Percentiles rank a stretch among this genome's conserved stretches.
phyloP scores from a whole-genome alignment of 2,329 filamentous ascomycete species.

The Pestalotiopsis sp. region DNA sequence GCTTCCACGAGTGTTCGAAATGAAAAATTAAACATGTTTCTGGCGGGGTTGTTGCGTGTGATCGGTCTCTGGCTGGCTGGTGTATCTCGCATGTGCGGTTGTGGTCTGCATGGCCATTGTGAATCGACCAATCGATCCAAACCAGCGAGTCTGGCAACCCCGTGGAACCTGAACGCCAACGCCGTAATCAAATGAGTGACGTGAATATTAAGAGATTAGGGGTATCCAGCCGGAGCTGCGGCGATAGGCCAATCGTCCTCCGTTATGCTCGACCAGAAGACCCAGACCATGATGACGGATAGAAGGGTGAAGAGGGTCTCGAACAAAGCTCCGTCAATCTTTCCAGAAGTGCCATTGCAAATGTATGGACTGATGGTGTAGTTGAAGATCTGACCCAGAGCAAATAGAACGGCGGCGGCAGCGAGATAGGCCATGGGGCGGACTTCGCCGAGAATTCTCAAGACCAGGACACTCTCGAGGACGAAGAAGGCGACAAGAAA shows the following conservation, averaged over 20 bases:
- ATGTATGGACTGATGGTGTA: constrained; percentile 92
- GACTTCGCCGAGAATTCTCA: constrained; percentile 83
- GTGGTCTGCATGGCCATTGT: not conserved
- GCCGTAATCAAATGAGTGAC: constrained; percentile 29
- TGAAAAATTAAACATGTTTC: not conserved
- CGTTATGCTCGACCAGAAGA: constrained; percentile 99
- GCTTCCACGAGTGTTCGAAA: constrained; percentile 1
- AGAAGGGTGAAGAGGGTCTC: constrained; percentile 90
- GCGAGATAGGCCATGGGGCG: constrained; percentile 91
- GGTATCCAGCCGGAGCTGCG: constrained; percentile 41
- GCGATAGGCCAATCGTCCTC: constrained; percentile 93
- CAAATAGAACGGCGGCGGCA: constrained; percentile 78
- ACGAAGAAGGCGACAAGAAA: constrained; percentile 89
- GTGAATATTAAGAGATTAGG: constrained; percentile 24
- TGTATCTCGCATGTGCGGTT: not conserved
- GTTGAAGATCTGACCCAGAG: constrained; percentile 92
- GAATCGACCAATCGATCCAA: constrained; percentile 20
- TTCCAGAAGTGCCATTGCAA: constrained; percentile 79
- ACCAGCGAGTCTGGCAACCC: constrained; percentile 29
- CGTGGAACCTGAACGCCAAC: constrained; percentile 35
- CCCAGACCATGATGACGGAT: constrained; percentile 82
- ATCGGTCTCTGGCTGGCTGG: not conserved
- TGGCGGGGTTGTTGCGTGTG: not conserved
- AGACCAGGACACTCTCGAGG: constrained; percentile 80
- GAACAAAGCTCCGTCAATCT: constrained; percentile 92